phyloP scores from a whole-genome alignment of 306 rosid genomes.

The Trifolium dubium region DNA sequence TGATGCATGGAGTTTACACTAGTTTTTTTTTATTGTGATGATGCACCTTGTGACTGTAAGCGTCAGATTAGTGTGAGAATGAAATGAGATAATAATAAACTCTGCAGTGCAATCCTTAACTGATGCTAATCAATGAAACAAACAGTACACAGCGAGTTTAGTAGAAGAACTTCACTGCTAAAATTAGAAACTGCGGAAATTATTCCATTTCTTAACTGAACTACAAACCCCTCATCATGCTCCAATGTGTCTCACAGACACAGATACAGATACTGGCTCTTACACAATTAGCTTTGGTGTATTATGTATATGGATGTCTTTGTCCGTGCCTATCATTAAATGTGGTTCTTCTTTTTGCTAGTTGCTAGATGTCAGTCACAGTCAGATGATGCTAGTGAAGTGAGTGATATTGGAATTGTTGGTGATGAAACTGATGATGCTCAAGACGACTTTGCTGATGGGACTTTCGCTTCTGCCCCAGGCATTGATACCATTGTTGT shows the following conservation, averaged over 20 bases:
- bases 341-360: slow-evolving; percentile 1
- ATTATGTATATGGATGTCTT: not conserved
- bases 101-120: not conserved
- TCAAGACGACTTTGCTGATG: slow-evolving; percentile 18
- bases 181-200: not conserved
- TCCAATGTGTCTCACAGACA: too few species aligned
- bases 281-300: not conserved
- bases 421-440: slow-evolving; percentile 11
- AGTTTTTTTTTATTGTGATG: not conserved
- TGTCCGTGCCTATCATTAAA: not conserved
- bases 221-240: too few species aligned
- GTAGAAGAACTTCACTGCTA: not conserved
- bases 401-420: slow-evolving; percentile 17
- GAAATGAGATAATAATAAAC: not conserved
- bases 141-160: not conserved
- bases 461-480: slow-evolving; percentile 4
- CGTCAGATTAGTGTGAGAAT: not conserved
- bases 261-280: too few species aligned
- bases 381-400: slow-evolving; percentile 5
- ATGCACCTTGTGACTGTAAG: not conserved
- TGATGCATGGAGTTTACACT: not conserved
- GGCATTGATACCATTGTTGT: not conserved
- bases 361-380: slow-evolving; percentile 27
- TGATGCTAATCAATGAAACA: not conserved
- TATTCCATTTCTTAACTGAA: not conserved